phyloP scores from a whole-genome alignment of 768 basidiomycete species.

The Cyclocybe cylindracea region DNA sequence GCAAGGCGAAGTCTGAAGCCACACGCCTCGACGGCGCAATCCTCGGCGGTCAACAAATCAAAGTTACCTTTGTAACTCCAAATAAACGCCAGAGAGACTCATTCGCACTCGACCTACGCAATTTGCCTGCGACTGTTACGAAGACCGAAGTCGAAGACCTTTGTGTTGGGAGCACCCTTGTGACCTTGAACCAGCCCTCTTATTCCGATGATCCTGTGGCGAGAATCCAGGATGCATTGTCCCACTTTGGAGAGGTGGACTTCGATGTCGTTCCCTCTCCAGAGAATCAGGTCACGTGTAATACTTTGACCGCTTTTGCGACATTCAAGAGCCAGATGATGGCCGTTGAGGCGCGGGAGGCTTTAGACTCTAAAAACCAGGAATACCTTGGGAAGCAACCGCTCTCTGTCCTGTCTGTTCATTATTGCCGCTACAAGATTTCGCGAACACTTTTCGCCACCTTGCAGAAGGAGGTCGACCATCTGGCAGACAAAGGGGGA shows the following conservation, averaged over 20 bases:
- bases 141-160: slow-evolving; percentile 33
- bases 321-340: slow-evolving; percentile 34
- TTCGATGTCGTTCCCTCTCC: slow-evolving; percentile 35
- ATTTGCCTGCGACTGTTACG: slow-evolving; percentile 37
- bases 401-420: slow-evolving; percentile 38
- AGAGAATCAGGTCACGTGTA: slow-evolving; percentile 25
- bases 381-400: slow-evolving; percentile 36
- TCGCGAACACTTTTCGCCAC: slow-evolving; percentile 30
- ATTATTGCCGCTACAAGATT: slow-evolving; percentile 41
- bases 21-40: slow-evolving; percentile 36
- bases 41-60: slow-evolving; percentile 41
- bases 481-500: slow-evolving; percentile 22
- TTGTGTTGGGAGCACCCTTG: slow-evolving; percentile 24
- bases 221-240: slow-evolving; percentile 35
- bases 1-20: slow-evolving; percentile 42
- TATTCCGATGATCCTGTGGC: slow-evolving; percentile 33
- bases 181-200: slow-evolving; percentile 32
- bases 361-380: slow-evolving; percentile 29
- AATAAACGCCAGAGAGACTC: slow-evolving; percentile 31
- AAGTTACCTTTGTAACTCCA: slow-evolving; percentile 37
- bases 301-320: slow-evolving; percentile 42
- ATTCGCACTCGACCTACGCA: slow-evolving; percentile 45
- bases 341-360: slow-evolving; percentile 32
- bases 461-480: slow-evolving; percentile 37
- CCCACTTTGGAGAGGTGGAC: slow-evolving; percentile 34